Evolutionary conservation across 176 grass and related monocot genomes (phyloP).

Genomic region (Poa pratensis): DNA sequence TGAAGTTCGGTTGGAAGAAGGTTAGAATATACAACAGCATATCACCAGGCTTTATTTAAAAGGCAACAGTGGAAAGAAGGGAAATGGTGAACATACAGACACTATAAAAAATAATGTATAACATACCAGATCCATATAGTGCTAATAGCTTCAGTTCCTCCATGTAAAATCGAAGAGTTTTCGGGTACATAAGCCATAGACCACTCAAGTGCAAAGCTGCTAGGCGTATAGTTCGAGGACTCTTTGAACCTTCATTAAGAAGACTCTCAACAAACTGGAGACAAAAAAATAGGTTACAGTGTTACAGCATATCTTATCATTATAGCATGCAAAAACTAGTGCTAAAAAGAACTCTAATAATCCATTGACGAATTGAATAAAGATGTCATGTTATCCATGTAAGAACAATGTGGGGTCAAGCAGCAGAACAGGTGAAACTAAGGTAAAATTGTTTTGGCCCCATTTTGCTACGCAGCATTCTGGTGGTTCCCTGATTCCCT

Average conservation of each 20-base stretch:
- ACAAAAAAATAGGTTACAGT: constrained; percentile 31
- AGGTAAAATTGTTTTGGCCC: not conserved
- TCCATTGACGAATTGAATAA: not conserved
- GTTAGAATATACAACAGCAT: constrained; percentile 36
- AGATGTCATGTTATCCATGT: not conserved
- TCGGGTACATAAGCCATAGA: constrained; percentile 80
- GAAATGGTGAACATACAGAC: constrained; percentile 26
- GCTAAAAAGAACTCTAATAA: not conserved
- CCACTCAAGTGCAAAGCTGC: constrained; percentile 91
- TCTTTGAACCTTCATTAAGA: constrained; percentile 85
- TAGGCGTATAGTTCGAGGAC: constrained; percentile 86
- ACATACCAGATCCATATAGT: constrained; percentile 90
- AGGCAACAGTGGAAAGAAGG: not conserved
- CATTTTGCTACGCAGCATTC: constrained; percentile 19
- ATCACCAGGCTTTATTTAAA: constrained; percentile 25
- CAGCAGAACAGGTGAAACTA: constrained; percentile 13
- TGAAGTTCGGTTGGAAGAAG: constrained; percentile 29
- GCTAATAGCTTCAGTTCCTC: constrained; percentile 83
- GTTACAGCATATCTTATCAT: constrained; percentile 1
- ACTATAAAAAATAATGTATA: constrained; percentile 34
- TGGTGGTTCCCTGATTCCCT: not conserved
- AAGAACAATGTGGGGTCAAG: not conserved
- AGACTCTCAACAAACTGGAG: constrained; percentile 84
- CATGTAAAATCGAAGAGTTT: constrained; percentile 87
- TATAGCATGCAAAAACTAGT: constrained; percentile 24